phyloP scores from a whole-genome alignment of 345 rosid genomes.

The Psidium guajava region DNA sequence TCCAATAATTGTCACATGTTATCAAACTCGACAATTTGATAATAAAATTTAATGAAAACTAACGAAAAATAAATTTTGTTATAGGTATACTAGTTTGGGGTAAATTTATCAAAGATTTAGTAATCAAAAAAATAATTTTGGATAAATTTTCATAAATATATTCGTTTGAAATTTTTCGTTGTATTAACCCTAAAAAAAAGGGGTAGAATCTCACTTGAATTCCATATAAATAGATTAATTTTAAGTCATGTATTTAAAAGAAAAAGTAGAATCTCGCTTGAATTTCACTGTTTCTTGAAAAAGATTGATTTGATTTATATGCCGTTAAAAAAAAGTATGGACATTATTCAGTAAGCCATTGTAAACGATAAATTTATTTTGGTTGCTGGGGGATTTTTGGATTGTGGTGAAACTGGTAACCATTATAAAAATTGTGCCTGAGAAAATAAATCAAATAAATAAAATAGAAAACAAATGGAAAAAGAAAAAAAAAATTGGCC shows the following conservation, averaged over 20 bases:
- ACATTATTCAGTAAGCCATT: background rate
- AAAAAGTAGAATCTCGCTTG: background rate
- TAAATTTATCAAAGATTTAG: too few relatives aligned
- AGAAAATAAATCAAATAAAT: background rate
- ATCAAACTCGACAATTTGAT: too few relatives aligned
- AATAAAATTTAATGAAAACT: too few relatives aligned
- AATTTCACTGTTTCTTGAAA: background rate
- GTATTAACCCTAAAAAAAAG: too few relatives aligned
- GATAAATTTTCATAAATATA: too few relatives aligned
- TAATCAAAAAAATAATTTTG: too few relatives aligned
- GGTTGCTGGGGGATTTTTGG: background rate
- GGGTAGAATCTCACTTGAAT: too few relatives aligned
- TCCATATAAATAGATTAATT: too few relatives aligned
- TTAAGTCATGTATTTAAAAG: background rate
- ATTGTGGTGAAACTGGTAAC: background rate
- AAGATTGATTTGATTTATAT: background rate
- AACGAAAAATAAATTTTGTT: too few relatives aligned
- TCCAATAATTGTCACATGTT: too few relatives aligned
- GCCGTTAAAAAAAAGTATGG: background rate
- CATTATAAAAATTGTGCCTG: background rate
- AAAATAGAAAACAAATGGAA: background rate
- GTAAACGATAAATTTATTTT: background rate
- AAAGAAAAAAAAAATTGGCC: background rate
- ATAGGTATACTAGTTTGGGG: too few relatives aligned
- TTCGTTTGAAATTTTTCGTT: too few relatives aligned